Evolutionary conservation across 139 green algal species (phyloP), one percentile per base, ranked within the genome.

Genomic region (Haematococcus lacustris): DNA sequence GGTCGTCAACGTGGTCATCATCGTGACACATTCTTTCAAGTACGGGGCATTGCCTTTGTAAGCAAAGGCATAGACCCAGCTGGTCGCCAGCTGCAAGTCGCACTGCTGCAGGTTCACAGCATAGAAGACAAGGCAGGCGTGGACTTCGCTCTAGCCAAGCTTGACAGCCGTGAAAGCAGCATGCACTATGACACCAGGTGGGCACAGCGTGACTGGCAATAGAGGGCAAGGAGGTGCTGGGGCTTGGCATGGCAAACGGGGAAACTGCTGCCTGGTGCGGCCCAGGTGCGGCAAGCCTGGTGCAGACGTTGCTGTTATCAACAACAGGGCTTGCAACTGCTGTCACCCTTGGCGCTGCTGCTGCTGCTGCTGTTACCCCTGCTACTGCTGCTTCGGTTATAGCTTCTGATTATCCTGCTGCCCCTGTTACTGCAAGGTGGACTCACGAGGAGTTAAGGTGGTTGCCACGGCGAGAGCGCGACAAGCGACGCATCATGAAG

Each of bases 401-500:
- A 57, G 13, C 13, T 57, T 57, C 21, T 13, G 21, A 57, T 35
- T 35, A 33, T 5, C 57, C 57, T 64, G 57, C 57, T 35, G 5
- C 21, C 13, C 9, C 4, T 64, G 21, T 64, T 64, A 9, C 23
- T 64, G 21, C n/a, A 30, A 71, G 71, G 43, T 82, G 76, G 76
- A 82, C 71, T 28, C 76, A 82, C 32, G 76, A 78, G 71, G 79
- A 85, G 75, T 57, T 85, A 51, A 51, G 51, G 3, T 82, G 76
- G 79, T 72, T 85, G 63, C 79, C 79, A 26, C 66, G 68, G n/a
- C 62, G 73, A 34, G 83, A 88, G 73, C 70, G 80, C n/a, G 83
- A 88, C 75, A 88, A 88, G 80, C 68, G 80, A 13, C 78, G 83
- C 35, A 83, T 88, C 59, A 51, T 86, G 13, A 81, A 78, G 34